Evolutionary conservation across 2,329 filamentous ascomycete genomes (phyloP).

Genomic region (Xylariaceae sp.): DNA sequence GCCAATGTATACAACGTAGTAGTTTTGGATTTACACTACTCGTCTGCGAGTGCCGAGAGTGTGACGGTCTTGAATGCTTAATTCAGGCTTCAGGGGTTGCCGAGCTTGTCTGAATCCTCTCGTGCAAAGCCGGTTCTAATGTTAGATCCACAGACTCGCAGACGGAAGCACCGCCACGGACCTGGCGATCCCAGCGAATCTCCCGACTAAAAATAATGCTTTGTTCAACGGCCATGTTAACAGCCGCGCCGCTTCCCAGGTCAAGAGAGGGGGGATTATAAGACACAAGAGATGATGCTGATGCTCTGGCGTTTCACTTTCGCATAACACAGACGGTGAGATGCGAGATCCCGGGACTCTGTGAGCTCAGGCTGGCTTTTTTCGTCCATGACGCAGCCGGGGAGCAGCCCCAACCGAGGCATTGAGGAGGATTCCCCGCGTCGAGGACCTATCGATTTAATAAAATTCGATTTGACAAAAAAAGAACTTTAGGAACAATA

Average conservation of each 20-base stretch:
- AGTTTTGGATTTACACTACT: background rate
- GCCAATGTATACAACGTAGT: background rate
- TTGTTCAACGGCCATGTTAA: background rate
- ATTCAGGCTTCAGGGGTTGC: slow-evolving; percentile 13
- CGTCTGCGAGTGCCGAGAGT: slow-evolving; percentile 4
- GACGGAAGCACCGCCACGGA: slow-evolving; percentile 27
- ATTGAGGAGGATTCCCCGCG: slow-evolving; percentile 12
- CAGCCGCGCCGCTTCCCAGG: slow-evolving; percentile 4
- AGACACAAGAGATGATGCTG: background rate
- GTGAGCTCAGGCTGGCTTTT: background rate
- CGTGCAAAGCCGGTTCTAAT: slow-evolving; percentile 28
- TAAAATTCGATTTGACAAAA: background rate
- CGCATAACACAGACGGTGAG: too few relatives aligned
- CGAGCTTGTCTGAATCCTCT: slow-evolving; percentile 24
- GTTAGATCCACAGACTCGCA: slow-evolving; percentile 23
- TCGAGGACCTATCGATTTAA: slow-evolving; percentile 12
- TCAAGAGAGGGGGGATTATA: background rate
- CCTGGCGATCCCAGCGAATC: background rate
- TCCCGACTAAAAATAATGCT: background rate
- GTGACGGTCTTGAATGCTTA: slow-evolving; percentile 18
- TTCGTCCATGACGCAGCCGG: background rate
- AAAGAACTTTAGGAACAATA: background rate
- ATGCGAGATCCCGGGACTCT: background rate
- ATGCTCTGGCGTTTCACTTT: background rate
- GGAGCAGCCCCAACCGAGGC: slow-evolving; percentile 11